Base-by-base conservation (phyloP, 2,329 filamentous ascomycete genomes). In the Fusarium lateritium region DNA sequence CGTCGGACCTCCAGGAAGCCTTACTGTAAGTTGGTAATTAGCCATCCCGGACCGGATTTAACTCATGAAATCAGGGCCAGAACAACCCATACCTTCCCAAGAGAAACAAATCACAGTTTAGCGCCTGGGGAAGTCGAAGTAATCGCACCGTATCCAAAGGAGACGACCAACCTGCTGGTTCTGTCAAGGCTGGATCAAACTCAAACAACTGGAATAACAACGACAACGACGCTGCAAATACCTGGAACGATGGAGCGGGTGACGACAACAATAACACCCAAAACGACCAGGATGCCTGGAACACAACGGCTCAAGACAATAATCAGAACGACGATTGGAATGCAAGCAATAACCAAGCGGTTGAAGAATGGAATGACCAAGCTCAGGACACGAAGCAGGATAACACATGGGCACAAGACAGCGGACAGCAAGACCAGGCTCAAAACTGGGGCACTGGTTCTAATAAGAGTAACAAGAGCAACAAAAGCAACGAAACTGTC, bases 41-140 rank as follows among this genome's bases (percentile, higher is more conserved):
- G 19, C 15, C 24, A 34, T 14, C 40, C 34, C 15, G 36, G 34
- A 58, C 36, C n/a, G 49, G 38, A 50, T 31, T 51, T 60, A 39
- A 53, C 70, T 72, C 28, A 61, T 43, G 24, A 28, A 40, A 42
- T 15, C 31, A 68, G 60, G 60, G 54, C n/a, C 52, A 65, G 22
- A 34, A 64, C 2, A 78, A 78, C 45, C 75, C 76, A 2, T 78
- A 78, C 53, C 54, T 71, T 19, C 64, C 61, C 17, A 71, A 70
- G 36, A 72, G 52, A 51, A 34, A 52, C n/a, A 63, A 14, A 19
- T 73, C 72, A 6, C 56, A 66, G 15, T 69, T 66, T 24, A 69
- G 56, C 19, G 24, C 40, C 31, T 74, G 58, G 39, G 72, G 62
- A 7, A 74, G 63, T 4, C 62, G 56, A 22, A 42, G 54, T 5